These are phyloP conservation scores for Lecanicillium sp. DNA, from an alignment of 2,329 filamentous ascomycete species.

Conservation along the genomic window DNA sequence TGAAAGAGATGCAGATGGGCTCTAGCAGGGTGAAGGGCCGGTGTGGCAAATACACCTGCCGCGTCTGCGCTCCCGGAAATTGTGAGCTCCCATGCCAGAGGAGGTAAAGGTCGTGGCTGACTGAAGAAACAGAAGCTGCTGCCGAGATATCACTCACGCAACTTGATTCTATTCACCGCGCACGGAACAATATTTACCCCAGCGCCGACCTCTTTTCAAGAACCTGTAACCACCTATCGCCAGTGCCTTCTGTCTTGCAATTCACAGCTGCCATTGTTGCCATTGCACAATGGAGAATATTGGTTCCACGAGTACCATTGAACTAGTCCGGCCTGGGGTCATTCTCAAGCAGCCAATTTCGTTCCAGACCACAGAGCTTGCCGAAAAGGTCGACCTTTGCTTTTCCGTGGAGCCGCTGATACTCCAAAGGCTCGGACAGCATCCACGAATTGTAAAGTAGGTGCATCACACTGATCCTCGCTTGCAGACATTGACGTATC, in stretches of 20 bases:
- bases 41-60: no score
- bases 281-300: background rate
- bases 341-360: background rate
- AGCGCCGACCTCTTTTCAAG: background rate
- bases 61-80: no score
- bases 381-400: conserved; percentile 1
- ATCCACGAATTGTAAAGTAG: conserved; percentile 5
- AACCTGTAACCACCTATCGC: background rate
- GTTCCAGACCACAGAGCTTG: background rate
- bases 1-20: no score
- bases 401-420: conserved; percentile 4
- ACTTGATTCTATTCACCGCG: no score
- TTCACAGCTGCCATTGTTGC: background rate
- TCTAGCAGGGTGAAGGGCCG: no score
- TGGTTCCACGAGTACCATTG: conserved; percentile 4
- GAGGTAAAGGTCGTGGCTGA: no score
- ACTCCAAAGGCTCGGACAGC: conserved; percentile 4
- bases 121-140: no score
- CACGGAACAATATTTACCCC: background rate
- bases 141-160: no score
- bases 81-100: no score
- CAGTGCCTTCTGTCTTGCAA: background rate
- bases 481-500: background rate
- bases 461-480: background rate
- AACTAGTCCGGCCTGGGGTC: background rate